phyloP scores from a whole-genome alignment of 1,284 basidiomycete genomes.

The Heterobasidion parviporum region DNA sequence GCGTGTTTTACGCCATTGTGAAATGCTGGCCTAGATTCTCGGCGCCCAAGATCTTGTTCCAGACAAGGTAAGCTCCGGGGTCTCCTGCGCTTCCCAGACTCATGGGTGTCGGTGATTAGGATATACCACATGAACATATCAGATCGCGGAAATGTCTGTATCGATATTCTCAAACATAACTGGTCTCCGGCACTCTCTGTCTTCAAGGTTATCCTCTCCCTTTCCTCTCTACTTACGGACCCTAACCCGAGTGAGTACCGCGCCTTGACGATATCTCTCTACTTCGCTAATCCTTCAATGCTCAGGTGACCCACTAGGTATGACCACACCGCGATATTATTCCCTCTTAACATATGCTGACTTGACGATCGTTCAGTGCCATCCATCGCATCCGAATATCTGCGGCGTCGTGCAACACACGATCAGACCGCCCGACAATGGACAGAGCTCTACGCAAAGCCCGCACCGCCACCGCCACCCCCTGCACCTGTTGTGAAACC shows the following conservation, averaged over 20 bases:
- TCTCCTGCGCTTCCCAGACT: background rate
- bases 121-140: conserved; percentile 94
- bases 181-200: conserved; percentile 89
- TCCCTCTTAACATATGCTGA: background rate
- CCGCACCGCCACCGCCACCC: conserved; percentile 23
- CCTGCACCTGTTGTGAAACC: conserved; percentile 10
- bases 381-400: conserved; percentile 63
- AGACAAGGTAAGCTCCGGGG: conserved; percentile 50
- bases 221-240: conserved; percentile 82
- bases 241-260: conserved; percentile 72
- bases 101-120: conserved; percentile 25
- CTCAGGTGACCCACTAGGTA: conserved; percentile 66
- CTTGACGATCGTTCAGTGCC: conserved; percentile 39
- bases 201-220: conserved; percentile 85
- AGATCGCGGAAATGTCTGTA: conserved; percentile 64
- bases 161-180: conserved; percentile 80
- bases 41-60: conserved; percentile 72
- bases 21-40: conserved; percentile 52
- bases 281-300: conserved; percentile 1
- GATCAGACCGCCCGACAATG: conserved; percentile 57
- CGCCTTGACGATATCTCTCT: background rate
- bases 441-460: conserved; percentile 54
- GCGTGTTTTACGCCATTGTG: too few species aligned
- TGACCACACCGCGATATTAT: background rate
- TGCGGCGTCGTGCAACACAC: conserved; percentile 53